These are phyloP conservation scores for Aspergillus eucalypticola DNA, from an alignment of 2,329 filamentous ascomycete species.

Conservation along the genomic window DNA sequence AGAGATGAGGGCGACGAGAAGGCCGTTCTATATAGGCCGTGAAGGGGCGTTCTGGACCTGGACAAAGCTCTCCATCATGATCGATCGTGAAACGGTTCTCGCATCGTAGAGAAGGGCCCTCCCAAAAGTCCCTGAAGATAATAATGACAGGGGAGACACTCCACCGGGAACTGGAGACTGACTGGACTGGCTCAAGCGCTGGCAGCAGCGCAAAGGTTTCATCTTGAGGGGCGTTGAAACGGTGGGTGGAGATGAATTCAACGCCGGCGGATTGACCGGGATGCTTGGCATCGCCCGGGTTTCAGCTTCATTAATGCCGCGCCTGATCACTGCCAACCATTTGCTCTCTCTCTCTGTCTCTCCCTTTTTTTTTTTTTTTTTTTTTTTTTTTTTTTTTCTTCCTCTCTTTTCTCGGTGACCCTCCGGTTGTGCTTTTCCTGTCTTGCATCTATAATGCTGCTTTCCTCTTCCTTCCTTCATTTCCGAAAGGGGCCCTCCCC, in stretches of 20 bases:
- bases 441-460: neutral
- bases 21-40: conserved; percentile 21
- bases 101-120: neutral
- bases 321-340: conserved; percentile 1
- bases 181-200: conserved; percentile 16
- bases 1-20: neutral
- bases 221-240: conserved; percentile 23
- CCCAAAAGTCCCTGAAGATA: conserved; percentile 4
- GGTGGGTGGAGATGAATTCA: conserved; percentile 12
- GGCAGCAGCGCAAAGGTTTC: conserved; percentile 18
- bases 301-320: conserved; percentile 27
- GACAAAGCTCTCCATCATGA: conserved; percentile 3
- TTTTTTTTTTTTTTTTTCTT: no score
- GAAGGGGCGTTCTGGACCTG: neutral
- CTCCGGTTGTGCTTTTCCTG: no score
- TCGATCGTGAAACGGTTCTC: conserved; percentile 17
- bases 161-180: conserved; percentile 8
- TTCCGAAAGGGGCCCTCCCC: neutral
- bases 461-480: neutral
- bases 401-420: neutral
- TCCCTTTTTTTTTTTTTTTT: no score
- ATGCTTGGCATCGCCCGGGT: conserved; percentile 21
- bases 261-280: conserved; percentile 11
- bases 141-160: conserved; percentile 10
- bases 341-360: neutral